Conservation (phyloP, 2,329 filamentous ascomycete genomes). For the Nakataea oryzae region DNA sequence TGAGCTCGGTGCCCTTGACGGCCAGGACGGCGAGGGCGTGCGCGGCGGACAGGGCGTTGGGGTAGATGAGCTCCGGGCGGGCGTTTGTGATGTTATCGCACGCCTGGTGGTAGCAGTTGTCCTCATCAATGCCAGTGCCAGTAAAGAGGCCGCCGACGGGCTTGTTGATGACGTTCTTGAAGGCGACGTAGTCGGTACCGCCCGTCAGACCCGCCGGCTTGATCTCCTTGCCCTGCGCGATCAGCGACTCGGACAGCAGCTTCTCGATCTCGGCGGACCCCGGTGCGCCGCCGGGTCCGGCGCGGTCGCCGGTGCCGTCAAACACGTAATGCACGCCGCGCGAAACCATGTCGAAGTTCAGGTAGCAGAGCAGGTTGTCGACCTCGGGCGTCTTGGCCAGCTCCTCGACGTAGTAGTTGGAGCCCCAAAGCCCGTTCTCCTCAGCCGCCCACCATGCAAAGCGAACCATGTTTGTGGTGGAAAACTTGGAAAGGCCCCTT, state of each 20-base stretch:
- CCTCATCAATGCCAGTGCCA: constrained; percentile 36
- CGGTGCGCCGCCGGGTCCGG: constrained; percentile 42
- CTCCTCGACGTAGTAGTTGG: constrained; percentile 35
- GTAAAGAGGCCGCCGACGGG: constrained; percentile 60
- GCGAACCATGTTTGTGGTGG: constrained; percentile 37
- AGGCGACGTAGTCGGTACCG: constrained; percentile 53
- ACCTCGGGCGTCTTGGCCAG: constrained; percentile 30
- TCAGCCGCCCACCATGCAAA: constrained; percentile 53
- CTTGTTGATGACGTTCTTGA: constrained; percentile 48
- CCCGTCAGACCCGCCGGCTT: constrained; percentile 45
- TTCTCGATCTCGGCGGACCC: constrained; percentile 41
- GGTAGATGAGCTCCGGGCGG: background rate
- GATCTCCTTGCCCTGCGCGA: constrained; percentile 35
- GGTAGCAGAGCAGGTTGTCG: constrained; percentile 39
- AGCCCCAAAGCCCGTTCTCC: constrained; percentile 48
- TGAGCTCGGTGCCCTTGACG: background rate
- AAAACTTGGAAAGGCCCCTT: constrained; percentile 33
- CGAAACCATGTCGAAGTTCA: constrained; percentile 47
- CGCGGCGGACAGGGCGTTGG: constrained; percentile 1
- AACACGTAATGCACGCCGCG: constrained; percentile 40
- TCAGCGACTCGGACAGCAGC: constrained; percentile 24
- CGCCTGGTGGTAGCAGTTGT: constrained; percentile 33
- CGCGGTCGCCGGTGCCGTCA: constrained; percentile 52
- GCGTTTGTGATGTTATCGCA: constrained; percentile 23
- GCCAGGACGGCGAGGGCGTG: constrained; percentile 1